These are phyloP conservation scores for Phlebiopsis flavidoalba DNA, from an alignment of 768 basidiomycete species.

Conservation along the genomic window DNA sequence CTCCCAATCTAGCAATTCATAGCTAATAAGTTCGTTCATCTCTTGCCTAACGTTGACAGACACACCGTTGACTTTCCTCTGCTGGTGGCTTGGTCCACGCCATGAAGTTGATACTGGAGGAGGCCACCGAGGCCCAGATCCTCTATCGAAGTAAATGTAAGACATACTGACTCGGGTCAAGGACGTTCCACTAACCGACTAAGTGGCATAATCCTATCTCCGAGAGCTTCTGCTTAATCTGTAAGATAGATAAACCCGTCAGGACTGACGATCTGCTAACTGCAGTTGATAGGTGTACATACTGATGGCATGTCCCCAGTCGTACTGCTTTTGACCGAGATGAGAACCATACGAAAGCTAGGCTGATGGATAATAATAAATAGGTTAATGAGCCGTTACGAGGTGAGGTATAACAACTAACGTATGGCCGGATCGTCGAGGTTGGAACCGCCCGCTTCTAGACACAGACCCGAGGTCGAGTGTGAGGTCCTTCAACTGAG, in stretches of 20 bases:
- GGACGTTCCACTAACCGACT: not conserved
- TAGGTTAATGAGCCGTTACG: not conserved
- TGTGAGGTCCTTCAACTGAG: slow-evolving; percentile 26
- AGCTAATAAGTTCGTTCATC: no score
- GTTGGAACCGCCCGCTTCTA: slow-evolving; percentile 21
- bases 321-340: slow-evolving; percentile 15
- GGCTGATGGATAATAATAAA: slow-evolving; percentile 14
- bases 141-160: slow-evolving; percentile 2
- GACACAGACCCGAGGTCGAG: slow-evolving; percentile 1
- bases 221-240: slow-evolving; percentile 3
- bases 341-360: slow-evolving; percentile 12
- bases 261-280: no score
- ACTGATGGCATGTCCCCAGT: slow-evolving; percentile 19
- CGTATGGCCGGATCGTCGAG: slow-evolving; percentile 2
- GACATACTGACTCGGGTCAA: no score
- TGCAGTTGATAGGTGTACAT: not conserved
- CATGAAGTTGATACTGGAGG: slow-evolving; percentile 20
- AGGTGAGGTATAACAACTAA: not conserved
- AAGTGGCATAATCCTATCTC: not conserved
- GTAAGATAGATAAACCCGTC: not conserved
- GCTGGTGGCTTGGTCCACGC: slow-evolving; percentile 19
- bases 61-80: slow-evolving; percentile 20
- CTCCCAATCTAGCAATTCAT: not conserved
- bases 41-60: no score
- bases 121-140: slow-evolving; percentile 23